Evolutionary conservation across 2,329 filamentous ascomycete species (phyloP).

Genomic region (Fusarium sambucinum): DNA sequence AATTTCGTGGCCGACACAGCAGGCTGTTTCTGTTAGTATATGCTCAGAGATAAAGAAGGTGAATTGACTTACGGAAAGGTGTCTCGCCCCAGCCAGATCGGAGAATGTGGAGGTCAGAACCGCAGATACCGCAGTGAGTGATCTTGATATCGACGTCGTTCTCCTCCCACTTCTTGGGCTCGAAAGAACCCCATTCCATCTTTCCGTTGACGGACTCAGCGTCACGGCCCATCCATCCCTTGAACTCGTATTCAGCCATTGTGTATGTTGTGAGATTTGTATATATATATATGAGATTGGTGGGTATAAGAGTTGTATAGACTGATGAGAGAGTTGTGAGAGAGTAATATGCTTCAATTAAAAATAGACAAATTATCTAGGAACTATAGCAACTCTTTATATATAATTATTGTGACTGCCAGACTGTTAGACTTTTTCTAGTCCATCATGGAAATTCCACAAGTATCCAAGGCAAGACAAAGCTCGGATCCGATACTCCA

Average conservation of each 20-base stretch:
- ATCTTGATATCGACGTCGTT: conserved; percentile 73
- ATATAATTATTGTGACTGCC: neutral
- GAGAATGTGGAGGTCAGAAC: conserved; percentile 69
- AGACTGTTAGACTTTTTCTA: neutral
- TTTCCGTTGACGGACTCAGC: conserved; percentile 59
- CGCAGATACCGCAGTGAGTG: conserved; percentile 74
- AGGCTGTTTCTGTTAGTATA: conserved; percentile 51
- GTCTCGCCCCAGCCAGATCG: conserved; percentile 63
- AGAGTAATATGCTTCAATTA: neutral
- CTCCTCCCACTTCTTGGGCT: conserved; percentile 73
- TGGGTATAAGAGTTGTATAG: neutral
- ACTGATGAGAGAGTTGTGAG: neutral
- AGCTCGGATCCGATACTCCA: conserved; percentile 13
- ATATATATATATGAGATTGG: neutral
- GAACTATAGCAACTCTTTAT: conserved; percentile 9
- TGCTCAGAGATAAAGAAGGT: neutral
- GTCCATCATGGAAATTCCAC: conserved; percentile 11
- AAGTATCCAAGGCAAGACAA: neutral
- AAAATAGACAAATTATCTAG: neutral
- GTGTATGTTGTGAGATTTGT: conserved; percentile 19
- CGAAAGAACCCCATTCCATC: conserved; percentile 65
- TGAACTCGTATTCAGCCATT: conserved; percentile 60
- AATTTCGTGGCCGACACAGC: conserved; percentile 74
- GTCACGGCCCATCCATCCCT: conserved; percentile 64
- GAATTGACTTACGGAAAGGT: conserved; percentile 53